Evolutionary conservation across 2,329 filamentous ascomycete species (phyloP).

Genomic region (Diaporthe destruens): DNA sequence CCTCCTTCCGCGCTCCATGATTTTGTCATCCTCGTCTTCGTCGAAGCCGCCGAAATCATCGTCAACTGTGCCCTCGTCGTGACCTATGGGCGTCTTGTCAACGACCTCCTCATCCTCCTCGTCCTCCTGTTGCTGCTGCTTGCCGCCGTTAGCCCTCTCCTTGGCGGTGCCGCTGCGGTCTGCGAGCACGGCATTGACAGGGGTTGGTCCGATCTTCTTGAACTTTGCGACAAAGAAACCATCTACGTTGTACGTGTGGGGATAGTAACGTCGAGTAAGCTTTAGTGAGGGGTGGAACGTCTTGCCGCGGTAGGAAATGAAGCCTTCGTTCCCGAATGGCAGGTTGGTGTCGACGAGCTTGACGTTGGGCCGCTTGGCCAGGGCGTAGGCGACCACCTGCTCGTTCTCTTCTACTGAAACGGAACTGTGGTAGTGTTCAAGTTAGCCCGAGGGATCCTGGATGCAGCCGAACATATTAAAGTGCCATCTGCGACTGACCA

Average conservation of each 20-base stretch:
- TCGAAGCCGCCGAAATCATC: constrained; percentile 80
- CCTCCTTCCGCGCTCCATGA: constrained; percentile 79
- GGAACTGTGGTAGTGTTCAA: constrained; percentile 29
- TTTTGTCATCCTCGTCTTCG: constrained; percentile 77
- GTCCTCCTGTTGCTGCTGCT: constrained; percentile 13
- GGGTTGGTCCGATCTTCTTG: constrained; percentile 88
- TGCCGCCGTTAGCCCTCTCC: constrained; percentile 19
- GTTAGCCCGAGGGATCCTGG: constrained; percentile 35
- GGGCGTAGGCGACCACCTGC: constrained; percentile 91
- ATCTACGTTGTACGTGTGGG: constrained; percentile 93
- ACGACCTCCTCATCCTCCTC: constrained; percentile 61
- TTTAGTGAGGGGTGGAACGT: constrained; percentile 88
- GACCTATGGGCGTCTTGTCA: constrained; percentile 77
- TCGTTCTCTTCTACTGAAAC: constrained; percentile 69
- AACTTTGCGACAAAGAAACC: constrained; percentile 99
- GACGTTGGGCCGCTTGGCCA: constrained; percentile 92
- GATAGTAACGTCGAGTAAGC: constrained; percentile 87
- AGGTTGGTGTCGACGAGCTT: constrained; percentile 92
- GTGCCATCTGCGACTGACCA: constrained; percentile 78
- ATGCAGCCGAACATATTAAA: constrained; percentile 41
- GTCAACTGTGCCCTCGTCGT: constrained; percentile 58
- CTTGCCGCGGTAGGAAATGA: constrained; percentile 92
- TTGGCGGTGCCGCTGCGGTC: constrained; percentile 46
- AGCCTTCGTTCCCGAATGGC: constrained; percentile 91
- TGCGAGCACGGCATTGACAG: constrained; percentile 64